phyloP scores from a whole-genome alignment of 2,329 filamentous ascomycete genomes.

The Colletotrichum orchidophilum region DNA sequence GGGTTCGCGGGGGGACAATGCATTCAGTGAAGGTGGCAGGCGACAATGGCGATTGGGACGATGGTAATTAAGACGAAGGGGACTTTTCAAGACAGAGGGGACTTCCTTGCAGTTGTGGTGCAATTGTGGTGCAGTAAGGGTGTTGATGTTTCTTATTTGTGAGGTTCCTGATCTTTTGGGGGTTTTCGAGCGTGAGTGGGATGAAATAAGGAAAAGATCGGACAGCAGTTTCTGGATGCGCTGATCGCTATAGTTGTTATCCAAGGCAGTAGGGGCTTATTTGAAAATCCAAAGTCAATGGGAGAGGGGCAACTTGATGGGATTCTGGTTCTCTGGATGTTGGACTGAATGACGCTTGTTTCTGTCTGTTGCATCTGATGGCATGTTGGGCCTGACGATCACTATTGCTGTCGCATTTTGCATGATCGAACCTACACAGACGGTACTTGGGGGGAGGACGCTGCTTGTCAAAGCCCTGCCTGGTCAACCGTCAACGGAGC shows the following conservation, averaged over 20 bases:
- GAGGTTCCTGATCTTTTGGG: background rate
- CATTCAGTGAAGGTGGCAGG: background rate
- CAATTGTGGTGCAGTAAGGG: background rate
- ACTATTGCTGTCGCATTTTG: background rate
- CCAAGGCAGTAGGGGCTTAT: background rate
- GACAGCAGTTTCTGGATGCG: slow-evolving; percentile 2
- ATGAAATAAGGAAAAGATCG: background rate
- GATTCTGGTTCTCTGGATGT: background rate
- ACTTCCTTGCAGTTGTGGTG: background rate
- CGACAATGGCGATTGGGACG: background rate
- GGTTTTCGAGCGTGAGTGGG: background rate
- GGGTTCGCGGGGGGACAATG: slow-evolving; percentile 7
- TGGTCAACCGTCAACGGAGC: background rate
- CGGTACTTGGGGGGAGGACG: background rate
- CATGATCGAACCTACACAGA: background rate
- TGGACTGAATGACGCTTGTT: background rate
- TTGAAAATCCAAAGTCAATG: background rate
- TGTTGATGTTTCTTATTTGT: slow-evolving; percentile 6
- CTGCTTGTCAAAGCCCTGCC: background rate
- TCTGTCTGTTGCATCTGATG: background rate
- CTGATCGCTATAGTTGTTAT: background rate
- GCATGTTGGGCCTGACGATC: background rate
- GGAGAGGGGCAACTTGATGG: background rate
- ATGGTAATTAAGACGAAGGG: background rate
- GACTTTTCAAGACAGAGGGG: background rate